Evolutionary conservation across 2,329 filamentous ascomycete genomes (phyloP), one percentile per base, ranked within the genome.

Genomic region (Neoarthrinium moseri): DNA sequence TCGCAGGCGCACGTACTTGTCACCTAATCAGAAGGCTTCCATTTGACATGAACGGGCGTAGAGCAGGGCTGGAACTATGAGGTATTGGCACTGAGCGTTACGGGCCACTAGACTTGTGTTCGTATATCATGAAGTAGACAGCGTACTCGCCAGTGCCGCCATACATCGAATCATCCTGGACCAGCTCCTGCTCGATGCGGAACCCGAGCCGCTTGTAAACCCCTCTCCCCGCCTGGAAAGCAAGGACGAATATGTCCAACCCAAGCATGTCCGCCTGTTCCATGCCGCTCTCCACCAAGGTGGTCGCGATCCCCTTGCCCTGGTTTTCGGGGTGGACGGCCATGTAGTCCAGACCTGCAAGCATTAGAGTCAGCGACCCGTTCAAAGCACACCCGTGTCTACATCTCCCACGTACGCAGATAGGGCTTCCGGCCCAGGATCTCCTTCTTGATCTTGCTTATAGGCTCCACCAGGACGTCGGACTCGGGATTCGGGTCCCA

Each of bases 321-420:
- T 56, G 51, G 13, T 56, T 52, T 4, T 62, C 56, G 1, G 59
- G 59, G 39, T 61, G 56, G 5, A 62, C 59, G 13, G 59, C 60
- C 18, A 63, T 35, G 39, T 57, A 62, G 8, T 61, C 58, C 5
- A 63, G 54, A 6, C 38, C 48, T 60, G 23, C 4, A 21, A 18
- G 15, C 22, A 26, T 39, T 7, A 45, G 43, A 24, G 17, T 10
- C 13, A 18, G 21, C 17, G 3, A 20, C 23, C n/a, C 1, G 13
- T 6, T 5, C 17, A 29, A 7, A 13, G 15, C 27, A 30, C 10
- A 13, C 7, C 17, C 8, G 37, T 17, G 8, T 40, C 22, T 20
- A 8, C 13, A 2, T 23, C 12, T 29, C 6, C 17, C 11, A 39
- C 43, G 15, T 32, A 45, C 35, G 5, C 34, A 45, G 38, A 22